Evolutionary conservation across 2,329 filamentous ascomycete species (phyloP).

Genomic region (Cadophora sp.): DNA sequence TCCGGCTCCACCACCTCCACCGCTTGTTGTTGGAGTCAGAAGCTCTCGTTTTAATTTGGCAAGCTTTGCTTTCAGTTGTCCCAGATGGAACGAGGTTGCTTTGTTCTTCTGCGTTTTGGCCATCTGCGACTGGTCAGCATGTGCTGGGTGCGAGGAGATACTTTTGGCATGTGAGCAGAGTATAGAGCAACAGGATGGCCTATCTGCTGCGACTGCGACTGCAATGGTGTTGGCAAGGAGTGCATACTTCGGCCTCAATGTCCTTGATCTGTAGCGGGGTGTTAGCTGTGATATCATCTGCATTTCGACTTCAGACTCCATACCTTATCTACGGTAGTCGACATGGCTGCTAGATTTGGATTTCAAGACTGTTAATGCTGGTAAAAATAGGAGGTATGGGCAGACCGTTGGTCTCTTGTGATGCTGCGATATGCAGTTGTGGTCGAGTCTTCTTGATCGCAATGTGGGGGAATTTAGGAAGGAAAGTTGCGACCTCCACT

Average conservation of each 20-base stretch:
- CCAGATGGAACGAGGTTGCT: conserved; percentile 90
- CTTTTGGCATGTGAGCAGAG: not conserved
- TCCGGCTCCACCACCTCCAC: conserved; percentile 83
- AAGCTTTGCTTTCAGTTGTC: conserved; percentile 96
- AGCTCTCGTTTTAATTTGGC: conserved; percentile 97
- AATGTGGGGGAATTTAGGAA: conserved; percentile 19
- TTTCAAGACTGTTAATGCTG: not conserved
- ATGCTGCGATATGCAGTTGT: not conserved
- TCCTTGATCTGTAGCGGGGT: conserved; percentile 79
- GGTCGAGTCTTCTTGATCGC: not conserved
- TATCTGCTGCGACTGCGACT: not conserved
- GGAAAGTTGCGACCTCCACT: not conserved
- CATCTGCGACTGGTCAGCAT: conserved; percentile 65
- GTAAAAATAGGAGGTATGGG: not conserved
- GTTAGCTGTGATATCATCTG: conserved; percentile 30
- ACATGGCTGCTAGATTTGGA: conserved; percentile 64
- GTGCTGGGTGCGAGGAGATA: not conserved
- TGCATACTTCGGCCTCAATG: conserved; percentile 88
- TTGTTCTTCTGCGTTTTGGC: conserved; percentile 98
- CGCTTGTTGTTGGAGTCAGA: conserved; percentile 82
- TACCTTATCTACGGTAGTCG: conserved; percentile 97
- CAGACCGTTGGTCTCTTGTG: not conserved
- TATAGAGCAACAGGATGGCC: not conserved
- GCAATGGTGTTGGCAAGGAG: not conserved
- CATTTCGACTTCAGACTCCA: conserved; percentile 38